Conservation (phyloP, 2,329 filamentous ascomycete genomes). For the Allantophomopsis cytisporea region DNA sequence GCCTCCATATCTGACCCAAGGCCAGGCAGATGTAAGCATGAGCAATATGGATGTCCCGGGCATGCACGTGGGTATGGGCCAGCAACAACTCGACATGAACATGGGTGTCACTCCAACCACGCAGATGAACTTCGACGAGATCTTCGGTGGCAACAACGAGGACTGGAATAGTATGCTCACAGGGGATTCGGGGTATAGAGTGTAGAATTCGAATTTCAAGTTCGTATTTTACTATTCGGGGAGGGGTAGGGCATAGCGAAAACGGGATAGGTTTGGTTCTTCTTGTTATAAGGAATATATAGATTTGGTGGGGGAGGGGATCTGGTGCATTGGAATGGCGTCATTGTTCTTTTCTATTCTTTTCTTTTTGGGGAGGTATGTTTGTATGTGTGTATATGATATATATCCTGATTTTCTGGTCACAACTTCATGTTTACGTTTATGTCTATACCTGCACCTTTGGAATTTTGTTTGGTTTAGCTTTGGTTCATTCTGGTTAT, state of each 20-base stretch:
- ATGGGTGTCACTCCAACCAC: not conserved
- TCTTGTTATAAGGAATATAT: not conserved
- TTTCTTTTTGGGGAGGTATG: not conserved
- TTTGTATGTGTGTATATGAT: too few relatives aligned
- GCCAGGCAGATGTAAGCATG: not conserved
- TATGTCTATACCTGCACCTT: too few relatives aligned
- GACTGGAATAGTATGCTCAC: not conserved
- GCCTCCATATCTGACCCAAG: slow-evolving; percentile 46
- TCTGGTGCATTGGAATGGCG: not conserved
- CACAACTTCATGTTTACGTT: too few relatives aligned
- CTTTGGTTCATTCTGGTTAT: too few relatives aligned
- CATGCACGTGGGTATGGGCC: too few relatives aligned
- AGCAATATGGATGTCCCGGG: not conserved
- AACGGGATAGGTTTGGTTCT: not conserved
- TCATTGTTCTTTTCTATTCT: not conserved
- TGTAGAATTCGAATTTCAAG: too few relatives aligned
- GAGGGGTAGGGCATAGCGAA: too few relatives aligned
- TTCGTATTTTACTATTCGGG: too few relatives aligned
- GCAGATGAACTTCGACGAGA: not conserved
- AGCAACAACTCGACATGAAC: not conserved
- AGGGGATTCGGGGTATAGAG: not conserved
- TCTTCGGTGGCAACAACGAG: not conserved
- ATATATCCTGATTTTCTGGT: too few relatives aligned
- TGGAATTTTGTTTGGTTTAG: too few relatives aligned
- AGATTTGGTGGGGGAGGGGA: not conserved